phyloP scores from a whole-genome alignment of 2,329 filamentous ascomycete species.

The Coniella lustricola region DNA sequence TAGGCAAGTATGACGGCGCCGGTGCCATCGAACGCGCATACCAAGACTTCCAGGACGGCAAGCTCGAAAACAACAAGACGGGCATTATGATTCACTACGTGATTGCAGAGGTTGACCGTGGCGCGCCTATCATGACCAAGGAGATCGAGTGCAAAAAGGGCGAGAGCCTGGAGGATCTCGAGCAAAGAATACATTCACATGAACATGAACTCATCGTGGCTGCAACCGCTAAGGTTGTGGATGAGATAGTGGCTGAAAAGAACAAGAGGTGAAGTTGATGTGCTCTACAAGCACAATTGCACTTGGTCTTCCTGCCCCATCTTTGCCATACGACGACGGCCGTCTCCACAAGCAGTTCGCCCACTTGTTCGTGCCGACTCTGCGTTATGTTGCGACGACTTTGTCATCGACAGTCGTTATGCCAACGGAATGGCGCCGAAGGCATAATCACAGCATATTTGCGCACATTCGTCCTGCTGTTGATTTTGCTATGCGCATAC shows the following conservation, averaged over 20 bases:
- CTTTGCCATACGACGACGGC: no score
- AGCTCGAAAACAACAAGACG: conserved; percentile 60
- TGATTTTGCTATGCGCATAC: no score
- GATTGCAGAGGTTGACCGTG: conserved; percentile 71
- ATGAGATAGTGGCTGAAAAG: conserved; percentile 28
- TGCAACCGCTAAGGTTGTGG: conserved; percentile 49
- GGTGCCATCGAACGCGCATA: conserved; percentile 73
- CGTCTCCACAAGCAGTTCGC: no score
- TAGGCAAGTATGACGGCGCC: conserved; percentile 69
- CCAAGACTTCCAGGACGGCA: conserved; percentile 58
- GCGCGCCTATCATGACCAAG: conserved; percentile 61
- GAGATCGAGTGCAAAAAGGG: conserved; percentile 61
- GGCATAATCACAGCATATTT: no score
- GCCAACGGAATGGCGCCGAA: no score
- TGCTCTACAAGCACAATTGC: background rate
- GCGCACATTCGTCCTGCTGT: no score
- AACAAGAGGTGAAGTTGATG: conserved; percentile 1
- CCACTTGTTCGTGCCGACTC: no score
- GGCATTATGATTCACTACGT: conserved; percentile 91
- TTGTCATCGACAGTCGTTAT: no score
- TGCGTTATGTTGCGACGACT: no score
- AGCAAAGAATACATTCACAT: conserved; percentile 64
- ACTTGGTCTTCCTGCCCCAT: no score
- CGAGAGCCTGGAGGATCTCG: conserved; percentile 58
- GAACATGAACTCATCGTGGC: conserved; percentile 78